Percentiles rank a stretch among this genome's conserved stretches.
phyloP scores from a whole-genome alignment of 495 filamentous ascomycete species.

The Lentithecium fluviatile region DNA sequence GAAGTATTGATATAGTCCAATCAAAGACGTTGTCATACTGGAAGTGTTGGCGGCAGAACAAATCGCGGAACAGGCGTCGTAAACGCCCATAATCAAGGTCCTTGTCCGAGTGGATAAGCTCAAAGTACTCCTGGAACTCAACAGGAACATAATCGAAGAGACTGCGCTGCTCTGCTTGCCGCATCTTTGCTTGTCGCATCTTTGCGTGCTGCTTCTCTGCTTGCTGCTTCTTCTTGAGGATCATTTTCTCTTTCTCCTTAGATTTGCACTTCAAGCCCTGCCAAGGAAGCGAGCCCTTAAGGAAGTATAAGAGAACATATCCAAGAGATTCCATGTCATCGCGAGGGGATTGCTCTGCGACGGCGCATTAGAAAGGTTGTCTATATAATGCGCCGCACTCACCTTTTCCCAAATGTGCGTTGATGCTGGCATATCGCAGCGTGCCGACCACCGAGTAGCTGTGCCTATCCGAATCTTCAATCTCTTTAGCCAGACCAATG shows the following conservation, averaged over 20 bases:
- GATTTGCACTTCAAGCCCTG: slow-evolving; percentile 1
- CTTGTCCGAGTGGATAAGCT: slow-evolving; percentile 18
- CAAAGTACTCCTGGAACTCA: slow-evolving; percentile 35
- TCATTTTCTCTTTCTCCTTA: slow-evolving; percentile 18
- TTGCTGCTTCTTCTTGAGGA: slow-evolving; percentile 28
- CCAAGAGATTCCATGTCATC: slow-evolving; percentile 21
- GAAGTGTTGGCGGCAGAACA: slow-evolving; percentile 26
- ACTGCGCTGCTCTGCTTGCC: slow-evolving; percentile 5
- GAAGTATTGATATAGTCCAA: slow-evolving; percentile 23
- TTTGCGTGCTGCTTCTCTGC: too few relatives aligned
- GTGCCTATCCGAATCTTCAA: neutral
- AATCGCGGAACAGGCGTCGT: slow-evolving; percentile 23
- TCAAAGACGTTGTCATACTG: slow-evolving; percentile 36
- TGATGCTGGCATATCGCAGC: slow-evolving; percentile 16
- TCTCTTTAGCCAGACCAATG: slow-evolving; percentile 15
- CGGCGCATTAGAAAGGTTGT: slow-evolving; percentile 6
- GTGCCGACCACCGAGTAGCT: slow-evolving; percentile 8
- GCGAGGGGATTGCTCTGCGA: slow-evolving; percentile 16
- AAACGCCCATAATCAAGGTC: slow-evolving; percentile 24
- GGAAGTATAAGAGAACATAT: slow-evolving; percentile 22
- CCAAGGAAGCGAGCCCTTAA: slow-evolving; percentile 21
- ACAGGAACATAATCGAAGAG: slow-evolving; percentile 21
- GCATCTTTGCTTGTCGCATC: too few relatives aligned
- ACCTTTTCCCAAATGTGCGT: slow-evolving; percentile 13
- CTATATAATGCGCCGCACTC: neutral